Conservation (phyloP, 345 rosid species). For the Brassica cretica region DNA sequence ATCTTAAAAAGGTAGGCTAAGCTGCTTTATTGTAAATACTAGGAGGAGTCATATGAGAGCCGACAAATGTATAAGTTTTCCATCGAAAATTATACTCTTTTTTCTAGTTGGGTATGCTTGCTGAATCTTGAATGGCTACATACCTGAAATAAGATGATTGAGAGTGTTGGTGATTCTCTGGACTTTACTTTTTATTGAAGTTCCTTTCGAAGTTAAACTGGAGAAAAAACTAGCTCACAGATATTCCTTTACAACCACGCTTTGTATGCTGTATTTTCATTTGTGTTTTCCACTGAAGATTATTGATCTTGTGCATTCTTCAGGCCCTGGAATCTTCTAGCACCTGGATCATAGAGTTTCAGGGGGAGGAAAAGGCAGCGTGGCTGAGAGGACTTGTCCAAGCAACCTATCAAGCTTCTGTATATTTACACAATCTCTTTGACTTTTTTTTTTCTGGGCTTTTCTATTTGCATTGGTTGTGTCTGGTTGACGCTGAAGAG, state of each 20-base stretch:
- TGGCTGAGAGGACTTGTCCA: conserved; percentile 88
- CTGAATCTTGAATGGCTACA: conserved; percentile 20
- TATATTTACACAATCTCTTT: conserved; percentile 37
- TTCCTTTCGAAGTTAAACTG: conserved; percentile 1
- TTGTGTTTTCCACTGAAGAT: conserved; percentile 6
- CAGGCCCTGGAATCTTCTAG: conserved; percentile 93
- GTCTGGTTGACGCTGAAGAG: conserved; percentile 12
- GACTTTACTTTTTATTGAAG: conserved; percentile 26
- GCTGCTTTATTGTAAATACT: conserved; percentile 23
- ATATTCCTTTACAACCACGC: neutral
- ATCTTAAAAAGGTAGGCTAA: conserved; percentile 65
- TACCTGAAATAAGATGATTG: conserved; percentile 19
- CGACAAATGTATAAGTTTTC: conserved; percentile 1
- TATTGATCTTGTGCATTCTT: conserved; percentile 29
- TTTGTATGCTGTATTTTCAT: conserved; percentile 18
- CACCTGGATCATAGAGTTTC: conserved; percentile 90
- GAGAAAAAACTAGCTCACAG: conserved; percentile 21
- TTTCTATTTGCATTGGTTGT: conserved; percentile 26
- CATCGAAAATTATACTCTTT: conserved; percentile 4
- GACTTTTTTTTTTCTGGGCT: conserved; percentile 7
- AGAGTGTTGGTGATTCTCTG: conserved; percentile 19
- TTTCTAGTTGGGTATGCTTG: conserved; percentile 12
- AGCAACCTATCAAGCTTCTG: conserved; percentile 97
- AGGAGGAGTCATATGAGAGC: conserved; percentile 5
- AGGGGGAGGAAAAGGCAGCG: conserved; percentile 64